phyloP scores from a whole-genome alignment of 768 basidiomycete species.

The Termitomyces sp. region DNA sequence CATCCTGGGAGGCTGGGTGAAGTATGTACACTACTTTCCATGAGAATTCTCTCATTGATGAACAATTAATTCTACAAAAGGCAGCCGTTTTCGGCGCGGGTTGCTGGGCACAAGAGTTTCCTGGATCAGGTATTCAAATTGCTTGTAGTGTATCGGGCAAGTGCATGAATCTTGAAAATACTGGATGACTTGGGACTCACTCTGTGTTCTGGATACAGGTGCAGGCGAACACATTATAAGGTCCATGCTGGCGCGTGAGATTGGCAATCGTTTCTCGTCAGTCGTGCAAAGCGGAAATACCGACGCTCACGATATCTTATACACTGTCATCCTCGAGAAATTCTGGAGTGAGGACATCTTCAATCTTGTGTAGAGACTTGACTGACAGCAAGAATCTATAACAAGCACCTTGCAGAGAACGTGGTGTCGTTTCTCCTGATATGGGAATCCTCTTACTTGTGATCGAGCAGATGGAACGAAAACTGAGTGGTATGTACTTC shows the following conservation, averaged over 20 bases:
- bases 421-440: slow-evolving; percentile 41
- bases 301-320: slow-evolving; percentile 56
- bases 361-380: slow-evolving; percentile 3
- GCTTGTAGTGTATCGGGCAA: slow-evolving; percentile 72
- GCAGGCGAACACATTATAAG: slow-evolving; percentile 70
- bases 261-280: slow-evolving; percentile 41
- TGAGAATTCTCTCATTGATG: background rate
- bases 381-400: background rate
- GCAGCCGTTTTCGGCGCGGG: slow-evolving; percentile 72
- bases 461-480: slow-evolving; percentile 28
- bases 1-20: slow-evolving; percentile 71
- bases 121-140: slow-evolving; percentile 26
- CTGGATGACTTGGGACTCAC: background rate
- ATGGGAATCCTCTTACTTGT: slow-evolving; percentile 63
- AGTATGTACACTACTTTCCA: slow-evolving; percentile 28
- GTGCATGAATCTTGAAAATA: background rate
- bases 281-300: slow-evolving; percentile 21
- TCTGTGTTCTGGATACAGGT: slow-evolving; percentile 32
- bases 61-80: slow-evolving; percentile 24
- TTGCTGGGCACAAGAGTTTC: slow-evolving; percentile 58
- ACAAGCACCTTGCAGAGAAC: slow-evolving; percentile 30
- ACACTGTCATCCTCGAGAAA: slow-evolving; percentile 35
- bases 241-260: slow-evolving; percentile 44
- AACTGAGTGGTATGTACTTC: slow-evolving; percentile 12
- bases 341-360: slow-evolving; percentile 44